Percentiles rank a stretch among this genome's conserved stretches.
phyloP scores from a whole-genome alignment of 148 eudicot genomes.

The Persicaria tinctoria region DNA sequence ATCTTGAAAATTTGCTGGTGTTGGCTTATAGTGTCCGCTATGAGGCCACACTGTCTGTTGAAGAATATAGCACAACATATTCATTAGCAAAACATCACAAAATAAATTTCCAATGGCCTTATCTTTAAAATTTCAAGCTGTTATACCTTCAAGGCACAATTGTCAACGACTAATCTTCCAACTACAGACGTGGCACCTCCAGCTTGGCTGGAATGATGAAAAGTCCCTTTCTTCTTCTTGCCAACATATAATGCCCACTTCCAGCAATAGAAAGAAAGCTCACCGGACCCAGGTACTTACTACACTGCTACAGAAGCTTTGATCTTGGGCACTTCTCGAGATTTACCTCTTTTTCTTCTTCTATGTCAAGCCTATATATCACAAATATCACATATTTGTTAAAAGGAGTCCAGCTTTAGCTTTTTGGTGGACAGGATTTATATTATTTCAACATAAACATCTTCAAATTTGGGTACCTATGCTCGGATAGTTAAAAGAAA shows the following conservation, averaged over 20 bases:
- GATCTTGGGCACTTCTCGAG: constrained; percentile 41
- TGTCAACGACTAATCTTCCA: constrained; percentile 22
- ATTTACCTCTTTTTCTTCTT: constrained; percentile 35
- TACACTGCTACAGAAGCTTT: constrained; percentile 54
- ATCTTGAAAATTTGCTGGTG: no score
- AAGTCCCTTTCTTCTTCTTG: no score
- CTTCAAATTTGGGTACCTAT: no score
- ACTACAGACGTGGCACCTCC: no score
- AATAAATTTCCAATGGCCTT: neutral
- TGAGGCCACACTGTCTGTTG: no score
- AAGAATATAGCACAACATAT: no score
- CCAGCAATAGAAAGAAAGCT: neutral
- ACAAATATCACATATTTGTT: neutral
- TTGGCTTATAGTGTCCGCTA: no score
- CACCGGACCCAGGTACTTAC: constrained; percentile 55
- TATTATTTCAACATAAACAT: no score
- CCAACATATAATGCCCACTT: no score
- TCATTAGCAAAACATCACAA: neutral
- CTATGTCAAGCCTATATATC: constrained; percentile 19
- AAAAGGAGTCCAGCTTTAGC: no score
- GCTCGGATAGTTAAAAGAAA: neutral
- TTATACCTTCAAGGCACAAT: constrained; percentile 68
- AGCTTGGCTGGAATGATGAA: no score
- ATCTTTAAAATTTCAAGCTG: neutral
- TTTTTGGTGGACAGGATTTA: no score